Percentiles rank a stretch among this genome's conserved stretches.
Evolutionary conservation across 2,329 filamentous ascomycete species (phyloP).

Genomic region (Ascochyta fabae): DNA sequence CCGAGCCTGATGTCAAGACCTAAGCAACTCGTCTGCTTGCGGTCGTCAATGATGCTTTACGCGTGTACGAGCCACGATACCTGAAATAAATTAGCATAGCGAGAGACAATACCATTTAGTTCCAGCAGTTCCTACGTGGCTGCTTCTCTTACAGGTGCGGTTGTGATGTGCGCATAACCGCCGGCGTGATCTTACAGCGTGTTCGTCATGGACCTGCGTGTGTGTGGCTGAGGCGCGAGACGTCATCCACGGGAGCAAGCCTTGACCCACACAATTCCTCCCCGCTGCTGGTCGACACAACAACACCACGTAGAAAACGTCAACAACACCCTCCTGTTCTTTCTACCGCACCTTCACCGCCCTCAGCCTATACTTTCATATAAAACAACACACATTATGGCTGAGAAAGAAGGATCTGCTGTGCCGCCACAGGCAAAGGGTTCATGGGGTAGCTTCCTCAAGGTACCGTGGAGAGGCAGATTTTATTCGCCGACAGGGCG

Average conservation of each 20-base stretch:
- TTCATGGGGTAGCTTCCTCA: conserved; percentile 59
- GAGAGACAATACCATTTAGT: conserved; percentile 17
- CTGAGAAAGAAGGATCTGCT: conserved; percentile 52
- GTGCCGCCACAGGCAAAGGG: conserved; percentile 55
- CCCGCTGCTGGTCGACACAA: conserved; percentile 15
- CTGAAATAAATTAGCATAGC: conserved; percentile 17
- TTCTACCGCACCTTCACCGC: neutral
- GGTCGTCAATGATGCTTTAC: conserved; percentile 2
- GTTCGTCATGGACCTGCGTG: conserved; percentile 14
- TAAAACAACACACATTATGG: conserved; percentile 23
- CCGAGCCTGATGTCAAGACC: conserved; percentile 96
- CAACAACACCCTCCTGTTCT: neutral
- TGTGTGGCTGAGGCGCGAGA: conserved; percentile 13
- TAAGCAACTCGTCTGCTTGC: conserved; percentile 54
- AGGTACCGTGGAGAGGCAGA: conserved; percentile 42
- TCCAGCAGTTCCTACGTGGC: neutral
- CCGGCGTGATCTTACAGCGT: neutral
- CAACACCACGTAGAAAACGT: conserved; percentile 3
- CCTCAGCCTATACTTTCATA: neutral
- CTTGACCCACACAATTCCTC: conserved; percentile 10
- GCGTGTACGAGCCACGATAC: conserved; percentile 20
- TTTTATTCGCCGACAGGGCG: neutral
- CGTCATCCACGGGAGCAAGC: conserved; percentile 9
- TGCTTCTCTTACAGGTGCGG: neutral
- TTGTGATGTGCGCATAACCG: conserved; percentile 2